A percentile compares a stretch with the other conserved stretches of the same genome.
phyloP scores from a whole-genome alignment of 768 basidiomycete species.

The Rhodotorula toruloides region DNA sequence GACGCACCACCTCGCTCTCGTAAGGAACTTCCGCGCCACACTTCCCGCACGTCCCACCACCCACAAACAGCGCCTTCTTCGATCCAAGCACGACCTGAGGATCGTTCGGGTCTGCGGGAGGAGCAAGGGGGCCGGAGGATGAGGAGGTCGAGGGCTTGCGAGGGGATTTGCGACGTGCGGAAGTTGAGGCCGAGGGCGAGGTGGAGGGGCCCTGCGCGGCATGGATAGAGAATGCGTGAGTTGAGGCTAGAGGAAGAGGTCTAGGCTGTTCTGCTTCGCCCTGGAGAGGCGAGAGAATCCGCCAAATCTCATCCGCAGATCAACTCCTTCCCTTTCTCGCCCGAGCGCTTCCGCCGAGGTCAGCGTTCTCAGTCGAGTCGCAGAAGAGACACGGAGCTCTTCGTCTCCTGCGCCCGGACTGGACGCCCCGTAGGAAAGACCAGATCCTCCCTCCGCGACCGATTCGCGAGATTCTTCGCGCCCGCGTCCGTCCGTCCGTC shows the following conservation, averaged over 20 bases:
- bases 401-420: too few relatives aligned
- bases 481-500: too few relatives aligned
- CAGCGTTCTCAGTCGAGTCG: too few relatives aligned
- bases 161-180: background rate
- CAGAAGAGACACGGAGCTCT: too few relatives aligned
- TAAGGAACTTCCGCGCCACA: too few relatives aligned
- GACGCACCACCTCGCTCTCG: background rate
- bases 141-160: background rate
- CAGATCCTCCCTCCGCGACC: too few relatives aligned
- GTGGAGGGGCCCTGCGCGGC: background rate
- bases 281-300: too few relatives aligned
- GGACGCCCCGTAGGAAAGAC: too few relatives aligned
- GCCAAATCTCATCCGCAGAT: too few relatives aligned
- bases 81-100: background rate
- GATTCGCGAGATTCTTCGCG: too few relatives aligned
- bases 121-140: background rate
- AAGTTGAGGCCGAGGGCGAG: background rate
- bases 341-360: too few relatives aligned
- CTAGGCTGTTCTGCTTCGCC: background rate
- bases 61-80: background rate
- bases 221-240: background rate
- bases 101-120: background rate
- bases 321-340: too few relatives aligned
- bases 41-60: background rate
- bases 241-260: background rate